These are phyloP conservation scores for Trichosanthes truncata DNA, from an alignment of 306 rosid species.

Conservation along the genomic window DNA sequence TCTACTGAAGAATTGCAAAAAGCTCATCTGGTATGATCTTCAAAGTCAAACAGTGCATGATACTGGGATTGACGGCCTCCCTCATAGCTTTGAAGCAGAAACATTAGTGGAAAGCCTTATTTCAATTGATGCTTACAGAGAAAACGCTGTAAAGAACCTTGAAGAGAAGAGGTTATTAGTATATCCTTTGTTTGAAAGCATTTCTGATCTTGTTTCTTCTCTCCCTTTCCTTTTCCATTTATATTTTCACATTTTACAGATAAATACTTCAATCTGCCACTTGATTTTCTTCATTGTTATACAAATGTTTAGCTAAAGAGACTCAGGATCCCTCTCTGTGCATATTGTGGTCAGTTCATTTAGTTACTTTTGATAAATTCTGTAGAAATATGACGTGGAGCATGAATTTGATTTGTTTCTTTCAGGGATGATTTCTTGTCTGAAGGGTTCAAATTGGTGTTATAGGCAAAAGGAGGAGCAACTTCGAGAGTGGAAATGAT, in stretches of 20 bases:
- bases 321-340: neutral
- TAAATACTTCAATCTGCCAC: neutral
- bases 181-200: neutral
- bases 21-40: slow-evolving; percentile 48
- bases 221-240: neutral
- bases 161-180: neutral
- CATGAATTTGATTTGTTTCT: slow-evolving; percentile 8
- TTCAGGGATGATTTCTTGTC: slow-evolving; percentile 42
- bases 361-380: neutral
- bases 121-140: slow-evolving; percentile 22
- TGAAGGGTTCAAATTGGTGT: slow-evolving; percentile 33
- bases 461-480: slow-evolving; percentile 13
- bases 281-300: neutral
- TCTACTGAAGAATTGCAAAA: slow-evolving; percentile 27
- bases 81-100: slow-evolving; percentile 29
- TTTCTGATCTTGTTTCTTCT: neutral
- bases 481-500: neutral
- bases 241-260: neutral
- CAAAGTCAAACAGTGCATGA: neutral
- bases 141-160: neutral
- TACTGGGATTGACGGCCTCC: slow-evolving; percentile 30
- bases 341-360: neutral
- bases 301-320: neutral
- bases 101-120: slow-evolving; percentile 44
- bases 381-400: neutral